phyloP scores from a whole-genome alignment of 108 stramenopile genomes.

The Skeletonema tropicum region DNA sequence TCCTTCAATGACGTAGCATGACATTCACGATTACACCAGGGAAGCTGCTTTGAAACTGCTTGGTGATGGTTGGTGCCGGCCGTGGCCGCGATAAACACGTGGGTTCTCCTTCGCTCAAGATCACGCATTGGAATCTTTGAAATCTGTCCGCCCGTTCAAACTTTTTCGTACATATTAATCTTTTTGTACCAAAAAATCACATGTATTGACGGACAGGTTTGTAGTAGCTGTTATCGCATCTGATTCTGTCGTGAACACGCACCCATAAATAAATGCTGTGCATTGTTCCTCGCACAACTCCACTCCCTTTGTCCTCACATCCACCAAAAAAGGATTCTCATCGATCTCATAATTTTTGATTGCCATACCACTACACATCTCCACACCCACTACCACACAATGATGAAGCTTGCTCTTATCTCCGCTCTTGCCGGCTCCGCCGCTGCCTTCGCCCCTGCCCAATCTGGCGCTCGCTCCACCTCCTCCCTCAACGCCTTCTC shows the following conservation, averaged over 20 bases:
- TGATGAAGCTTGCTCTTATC: conserved; percentile 40
- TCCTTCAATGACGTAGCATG: too few relatives aligned
- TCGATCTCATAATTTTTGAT: neutral
- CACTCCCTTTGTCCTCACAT: neutral
- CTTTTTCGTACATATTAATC: too few relatives aligned
- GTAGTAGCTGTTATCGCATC: neutral
- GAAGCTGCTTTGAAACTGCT: too few relatives aligned
- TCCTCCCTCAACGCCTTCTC: conserved; percentile 3
- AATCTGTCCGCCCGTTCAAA: too few relatives aligned
- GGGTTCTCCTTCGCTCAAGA: too few relatives aligned
- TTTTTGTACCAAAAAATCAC: too few relatives aligned
- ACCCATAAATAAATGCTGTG: neutral
- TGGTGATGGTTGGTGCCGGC: too few relatives aligned
- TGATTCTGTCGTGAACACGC: neutral
- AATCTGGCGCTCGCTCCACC: conserved; percentile 2
- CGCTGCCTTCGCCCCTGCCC: conserved; percentile 47
- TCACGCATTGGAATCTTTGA: too few relatives aligned
- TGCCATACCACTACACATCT: neutral
- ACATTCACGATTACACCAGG: too few relatives aligned
- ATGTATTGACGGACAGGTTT: neutral
- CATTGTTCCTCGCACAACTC: neutral
- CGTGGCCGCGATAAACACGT: too few relatives aligned
- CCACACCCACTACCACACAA: neutral
- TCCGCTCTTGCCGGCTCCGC: conserved; percentile 46
- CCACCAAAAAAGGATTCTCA: neutral